Evolutionary conservation across 306 rosid genomes (phyloP), one percentile per base, ranked within the genome.

Genomic region (Casuarina equisetifolia): DNA sequence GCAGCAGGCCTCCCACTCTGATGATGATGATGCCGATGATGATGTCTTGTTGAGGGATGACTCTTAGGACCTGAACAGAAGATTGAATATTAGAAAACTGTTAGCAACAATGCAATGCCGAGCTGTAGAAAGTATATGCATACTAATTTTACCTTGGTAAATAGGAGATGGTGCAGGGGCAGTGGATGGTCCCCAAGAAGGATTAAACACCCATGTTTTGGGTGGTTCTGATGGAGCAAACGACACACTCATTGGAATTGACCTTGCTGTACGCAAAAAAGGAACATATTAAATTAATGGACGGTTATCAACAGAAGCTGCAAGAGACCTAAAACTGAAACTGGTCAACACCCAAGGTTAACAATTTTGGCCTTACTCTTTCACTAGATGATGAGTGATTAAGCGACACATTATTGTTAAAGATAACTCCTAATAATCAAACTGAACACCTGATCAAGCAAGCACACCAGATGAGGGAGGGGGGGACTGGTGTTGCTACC

Each of bases 111-210:
- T 54, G 17, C 57, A 72, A 48, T n/a, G 42, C 20, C 48, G 66
- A 74, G 39, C 32, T 81, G 59, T 42, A 55, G 67, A 63, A 61
- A 52, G 44, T 19, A 35, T 44, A 38, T 73, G 64, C 61, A 49
- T 35, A 74, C 69, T 49, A 67, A 15, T 78, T 25, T 25, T 79
- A 84, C 97, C 95, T 84, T 72, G 77, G 83, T 72, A 64, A 76
- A 59, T 61, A 82, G 93, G 90, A 86, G 96, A 85, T 61, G 90
- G 91, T 75, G 75, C 83, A 79, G 83, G 91, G 52, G 87, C 78
- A 81, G 83, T 69, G 80, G 76, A 83, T 38, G 91, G 78, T 67
- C 79, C 78, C 20, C 55, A 63, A 42, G 83, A 82, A 69, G 87
- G 82, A 76, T 84, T 85, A 83, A 67, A 66, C 72, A 78, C 76